phyloP scores from a whole-genome alignment of 257 asterid genomes.

The Solanum dulcamara region DNA sequence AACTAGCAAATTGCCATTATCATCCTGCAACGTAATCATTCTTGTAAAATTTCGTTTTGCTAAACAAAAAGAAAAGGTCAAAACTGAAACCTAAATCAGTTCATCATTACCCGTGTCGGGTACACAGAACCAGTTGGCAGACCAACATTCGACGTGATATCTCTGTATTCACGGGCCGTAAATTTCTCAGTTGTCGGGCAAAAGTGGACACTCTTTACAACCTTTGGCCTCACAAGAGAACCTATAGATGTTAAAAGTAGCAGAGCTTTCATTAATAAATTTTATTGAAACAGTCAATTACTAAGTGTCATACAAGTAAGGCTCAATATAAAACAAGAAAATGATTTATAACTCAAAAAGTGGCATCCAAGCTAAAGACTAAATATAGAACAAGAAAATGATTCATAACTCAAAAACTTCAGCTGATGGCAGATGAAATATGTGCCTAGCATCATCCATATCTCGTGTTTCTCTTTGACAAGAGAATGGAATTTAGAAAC shows the following conservation, averaged over 20 bases:
- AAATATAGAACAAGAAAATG: background rate
- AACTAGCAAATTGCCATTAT: conserved; percentile 73
- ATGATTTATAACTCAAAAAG: background rate
- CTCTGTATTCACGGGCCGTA: conserved; percentile 78
- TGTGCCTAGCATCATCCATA: background rate
- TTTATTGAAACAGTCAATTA: conserved; percentile 3
- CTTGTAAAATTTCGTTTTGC: background rate
- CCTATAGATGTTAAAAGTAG: conserved; percentile 27
- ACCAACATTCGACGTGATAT: conserved; percentile 83
- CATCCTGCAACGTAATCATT: conserved; percentile 47
- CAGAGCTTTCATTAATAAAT: background rate
- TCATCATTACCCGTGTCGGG: conserved; percentile 69
- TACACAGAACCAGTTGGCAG: conserved; percentile 95
- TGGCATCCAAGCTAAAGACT: background rate
- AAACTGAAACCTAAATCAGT: background rate
- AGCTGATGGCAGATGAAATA: background rate
- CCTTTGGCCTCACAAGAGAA: conserved; percentile 99
- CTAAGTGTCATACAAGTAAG: background rate
- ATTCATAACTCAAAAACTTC: background rate
- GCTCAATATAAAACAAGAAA: background rate
- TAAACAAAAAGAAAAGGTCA: background rate
- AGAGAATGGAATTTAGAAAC: background rate
- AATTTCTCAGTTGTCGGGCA: conserved; percentile 69
- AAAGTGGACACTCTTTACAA: conserved; percentile 92
- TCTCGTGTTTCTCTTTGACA: background rate